Percentiles rank a stretch among this genome's conserved stretches.
Evolutionary conservation across 148 eudicot species (phyloP).

Genomic region (Talinum fruticosum): DNA sequence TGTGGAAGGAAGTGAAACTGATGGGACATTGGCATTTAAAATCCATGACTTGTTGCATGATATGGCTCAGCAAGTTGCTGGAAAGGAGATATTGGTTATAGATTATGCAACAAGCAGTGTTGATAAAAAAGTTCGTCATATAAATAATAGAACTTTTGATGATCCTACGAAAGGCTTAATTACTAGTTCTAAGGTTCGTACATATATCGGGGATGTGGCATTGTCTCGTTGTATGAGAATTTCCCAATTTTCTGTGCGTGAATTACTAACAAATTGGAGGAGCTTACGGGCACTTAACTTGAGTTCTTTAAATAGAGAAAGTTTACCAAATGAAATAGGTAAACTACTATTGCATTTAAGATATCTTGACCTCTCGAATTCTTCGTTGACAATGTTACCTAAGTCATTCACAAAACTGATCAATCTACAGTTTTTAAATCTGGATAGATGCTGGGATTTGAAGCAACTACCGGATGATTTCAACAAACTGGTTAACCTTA

Average conservation of each 20-base stretch:
- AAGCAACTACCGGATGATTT: background rate
- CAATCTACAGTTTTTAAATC: background rate
- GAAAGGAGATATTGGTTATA: background rate
- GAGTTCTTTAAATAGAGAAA: background rate
- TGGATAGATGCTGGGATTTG: background rate
- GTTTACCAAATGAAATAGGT: constrained; percentile 15
- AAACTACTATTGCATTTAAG: too few species aligned
- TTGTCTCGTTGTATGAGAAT: background rate
- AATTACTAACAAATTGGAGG: too few species aligned
- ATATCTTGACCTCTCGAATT: background rate
- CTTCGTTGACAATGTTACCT: background rate
- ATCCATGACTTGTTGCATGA: constrained; percentile 21
- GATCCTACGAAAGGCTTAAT: too few species aligned
- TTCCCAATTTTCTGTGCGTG: background rate
- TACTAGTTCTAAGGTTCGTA: background rate
- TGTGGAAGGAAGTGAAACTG: background rate
- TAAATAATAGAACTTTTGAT: too few species aligned
- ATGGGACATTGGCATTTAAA: background rate
- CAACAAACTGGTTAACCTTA: background rate
- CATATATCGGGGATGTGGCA: background rate
- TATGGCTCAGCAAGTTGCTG: constrained; percentile 11
- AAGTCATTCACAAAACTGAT: background rate
- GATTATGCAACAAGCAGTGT: background rate
- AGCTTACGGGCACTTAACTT: constrained; percentile 13
- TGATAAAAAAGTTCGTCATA: too few species aligned